phyloP scores from a whole-genome alignment of 176 grass and related monocot genomes.

The Bromus sterilis region DNA sequence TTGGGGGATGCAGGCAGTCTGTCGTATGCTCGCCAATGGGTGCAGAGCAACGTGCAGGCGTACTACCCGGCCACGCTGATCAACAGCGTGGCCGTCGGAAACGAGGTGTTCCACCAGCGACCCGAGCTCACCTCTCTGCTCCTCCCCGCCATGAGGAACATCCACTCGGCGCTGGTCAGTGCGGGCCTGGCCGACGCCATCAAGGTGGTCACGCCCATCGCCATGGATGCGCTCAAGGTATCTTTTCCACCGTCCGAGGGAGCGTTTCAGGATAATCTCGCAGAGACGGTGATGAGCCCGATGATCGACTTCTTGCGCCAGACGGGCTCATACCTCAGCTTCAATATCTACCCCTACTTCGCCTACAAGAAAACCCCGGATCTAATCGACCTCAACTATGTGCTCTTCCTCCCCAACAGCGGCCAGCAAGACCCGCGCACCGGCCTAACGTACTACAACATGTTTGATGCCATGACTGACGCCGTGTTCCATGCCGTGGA shows the following conservation, averaged over 20 bases:
- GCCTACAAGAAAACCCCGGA: slow-evolving; percentile 39
- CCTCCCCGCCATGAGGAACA: not conserved
- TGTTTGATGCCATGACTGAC: slow-evolving; percentile 63
- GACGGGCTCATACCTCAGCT: slow-evolving; percentile 37
- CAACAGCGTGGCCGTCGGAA: not conserved
- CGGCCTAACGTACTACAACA: slow-evolving; percentile 45
- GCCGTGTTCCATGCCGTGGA: slow-evolving; percentile 37
- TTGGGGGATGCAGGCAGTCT: not conserved
- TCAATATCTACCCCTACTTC: slow-evolving; percentile 70
- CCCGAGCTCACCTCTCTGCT: not conserved
- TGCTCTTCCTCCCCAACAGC: slow-evolving; percentile 35
- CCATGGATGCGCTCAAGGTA: not conserved
- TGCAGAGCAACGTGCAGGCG: not conserved
- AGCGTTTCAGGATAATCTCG: slow-evolving; percentile 39
- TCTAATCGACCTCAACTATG: slow-evolving; percentile 40
- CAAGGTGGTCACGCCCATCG: not conserved
- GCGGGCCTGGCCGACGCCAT: not conserved
- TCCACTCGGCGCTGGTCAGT: not conserved
- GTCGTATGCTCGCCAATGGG: not conserved
- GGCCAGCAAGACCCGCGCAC: slow-evolving; percentile 14
- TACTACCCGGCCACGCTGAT: not conserved
- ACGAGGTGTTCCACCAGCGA: not conserved
- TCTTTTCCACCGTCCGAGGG: slow-evolving; percentile 37
- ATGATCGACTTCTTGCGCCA: slow-evolving; percentile 40
- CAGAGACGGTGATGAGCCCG: slow-evolving; percentile 38